Evolutionary conservation across 768 basidiomycete species (phyloP).

Genomic region (Podaxis rugospora): DNA sequence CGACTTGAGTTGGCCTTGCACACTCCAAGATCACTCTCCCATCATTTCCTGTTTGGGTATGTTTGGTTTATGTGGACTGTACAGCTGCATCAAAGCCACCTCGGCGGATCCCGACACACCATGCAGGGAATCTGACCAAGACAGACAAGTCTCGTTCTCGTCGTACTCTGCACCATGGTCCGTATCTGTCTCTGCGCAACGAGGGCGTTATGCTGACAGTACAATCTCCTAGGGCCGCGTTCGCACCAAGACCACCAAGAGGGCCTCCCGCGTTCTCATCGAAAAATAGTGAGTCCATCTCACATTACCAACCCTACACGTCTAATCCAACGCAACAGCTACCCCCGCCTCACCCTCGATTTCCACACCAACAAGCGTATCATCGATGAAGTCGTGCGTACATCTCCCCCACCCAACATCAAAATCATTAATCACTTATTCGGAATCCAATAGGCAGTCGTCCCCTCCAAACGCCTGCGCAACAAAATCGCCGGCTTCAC

Average conservation of each 20-base stretch:
- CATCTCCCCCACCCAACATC: background rate
- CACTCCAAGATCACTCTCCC: background rate
- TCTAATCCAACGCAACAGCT: slow-evolving; percentile 43
- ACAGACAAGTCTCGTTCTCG: slow-evolving; percentile 26
- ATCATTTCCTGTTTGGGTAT: background rate
- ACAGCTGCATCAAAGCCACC: slow-evolving; percentile 39
- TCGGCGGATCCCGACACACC: slow-evolving; percentile 28
- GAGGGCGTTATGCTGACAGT: slow-evolving; percentile 16
- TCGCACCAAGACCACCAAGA: slow-evolving; percentile 99
- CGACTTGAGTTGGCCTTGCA: background rate
- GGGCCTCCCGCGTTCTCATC: slow-evolving; percentile 97
- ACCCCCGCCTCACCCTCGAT: slow-evolving; percentile 98
- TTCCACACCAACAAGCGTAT: slow-evolving; percentile 99
- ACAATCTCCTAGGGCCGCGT: slow-evolving; percentile 77
- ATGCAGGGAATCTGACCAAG: background rate
- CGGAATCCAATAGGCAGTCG: slow-evolving; percentile 59
- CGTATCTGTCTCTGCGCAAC: slow-evolving; percentile 12
- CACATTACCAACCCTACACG: background rate
- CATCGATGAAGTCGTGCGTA: slow-evolving; percentile 89
- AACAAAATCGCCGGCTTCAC: slow-evolving; percentile 99
- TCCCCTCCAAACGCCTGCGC: slow-evolving; percentile 97
- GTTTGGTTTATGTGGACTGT: slow-evolving; percentile 28
- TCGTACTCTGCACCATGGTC: slow-evolving; percentile 43
- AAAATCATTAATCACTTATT: background rate
- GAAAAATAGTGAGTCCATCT: slow-evolving; percentile 86